These are phyloP conservation scores for Fusarium sp. DNA, from an alignment of 2,329 filamentous ascomycete species.

Conservation along the genomic window DNA sequence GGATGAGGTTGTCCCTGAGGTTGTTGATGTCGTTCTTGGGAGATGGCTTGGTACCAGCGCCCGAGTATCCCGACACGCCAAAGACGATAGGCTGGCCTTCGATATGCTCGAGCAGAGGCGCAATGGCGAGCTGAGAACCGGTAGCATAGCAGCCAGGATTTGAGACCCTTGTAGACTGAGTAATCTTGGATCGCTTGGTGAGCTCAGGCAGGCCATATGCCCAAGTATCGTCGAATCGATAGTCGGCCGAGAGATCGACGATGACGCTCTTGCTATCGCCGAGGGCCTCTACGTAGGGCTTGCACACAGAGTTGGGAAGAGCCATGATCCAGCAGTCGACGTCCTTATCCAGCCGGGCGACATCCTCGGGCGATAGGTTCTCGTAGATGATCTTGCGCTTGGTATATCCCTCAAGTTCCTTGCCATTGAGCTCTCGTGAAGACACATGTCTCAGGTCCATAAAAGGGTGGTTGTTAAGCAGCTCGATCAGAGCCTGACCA, in stretches of 20 bases:
- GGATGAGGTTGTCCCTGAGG: conserved; percentile 86
- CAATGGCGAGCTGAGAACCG: conserved; percentile 86
- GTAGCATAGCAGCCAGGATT: conserved; percentile 78
- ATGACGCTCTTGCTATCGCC: conserved; percentile 72
- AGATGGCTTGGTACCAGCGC: conserved; percentile 80
- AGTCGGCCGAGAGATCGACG: conserved; percentile 95
- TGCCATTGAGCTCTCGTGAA: conserved; percentile 87
- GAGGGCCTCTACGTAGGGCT: conserved; percentile 90
- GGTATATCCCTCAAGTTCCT: conserved; percentile 86
- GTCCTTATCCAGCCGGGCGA: conserved; percentile 81
- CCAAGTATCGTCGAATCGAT: conserved; percentile 73
- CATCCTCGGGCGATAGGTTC: conserved; percentile 85
- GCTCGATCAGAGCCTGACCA: conserved; percentile 84
- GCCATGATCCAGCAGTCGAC: conserved; percentile 99
- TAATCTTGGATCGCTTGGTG: conserved; percentile 76
- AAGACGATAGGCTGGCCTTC: conserved; percentile 83
- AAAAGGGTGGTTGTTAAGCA: conserved; percentile 86
- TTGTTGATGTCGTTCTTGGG: conserved; percentile 90
- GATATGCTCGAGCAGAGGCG: conserved; percentile 78
- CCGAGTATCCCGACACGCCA: conserved; percentile 86
- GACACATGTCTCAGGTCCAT: conserved; percentile 92
- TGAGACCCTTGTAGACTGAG: conserved; percentile 64
- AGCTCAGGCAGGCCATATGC: conserved; percentile 92
- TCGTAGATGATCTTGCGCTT: conserved; percentile 94
- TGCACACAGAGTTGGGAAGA: conserved; percentile 92